Base-by-base conservation (phyloP, 345 rosid genomes). In the Populus tremula region DNA sequence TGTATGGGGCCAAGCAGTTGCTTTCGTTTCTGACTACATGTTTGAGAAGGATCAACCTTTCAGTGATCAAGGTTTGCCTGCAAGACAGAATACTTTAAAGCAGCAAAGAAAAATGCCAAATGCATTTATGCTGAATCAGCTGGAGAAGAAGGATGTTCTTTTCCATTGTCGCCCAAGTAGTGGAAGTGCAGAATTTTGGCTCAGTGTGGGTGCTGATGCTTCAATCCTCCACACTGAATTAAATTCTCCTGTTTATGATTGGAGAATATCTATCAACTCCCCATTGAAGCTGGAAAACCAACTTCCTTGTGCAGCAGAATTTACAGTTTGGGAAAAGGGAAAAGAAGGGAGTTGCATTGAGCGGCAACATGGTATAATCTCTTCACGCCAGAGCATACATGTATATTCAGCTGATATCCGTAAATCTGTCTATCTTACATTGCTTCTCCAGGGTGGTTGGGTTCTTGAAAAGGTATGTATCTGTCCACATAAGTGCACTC, bases 261-360 rank as follows among this genome's bases (percentile, higher is more conserved):
- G 99, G 99, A 90, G 84, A 85, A 88, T 96, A 82, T 90, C 96
- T 70, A 80, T 96, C 38, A 91, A 80, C 81, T 87, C 98, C 78
- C 98, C 98, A 73, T 82, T 96, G 88, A 94, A 89, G 88, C 83
- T 96, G 80, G 99, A 96, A 88, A 96, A 96, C 78, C 94, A 97
- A 62, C 94, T 96, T 76, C 93, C 99, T 73, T 93, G 97, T 82
- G 81, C 90, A 35, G 95, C 90, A 79, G 91, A 91, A 78, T 93
- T 93, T 87, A 93, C 92, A 61, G 76, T 96, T 66, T 93, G 93
- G 96, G 98, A 96, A 82, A 96, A 84, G 79, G 67, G 89, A 1
- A 91, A 84, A 79, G 97, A 92, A 83, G 98, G 94, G 72, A 86
- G 85, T 70, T 88, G 84, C 74, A 81, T 88, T 72, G 93, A 92